Evolutionary conservation across 257 asterid species (phyloP), one percentile per base, ranked within the genome.

Genomic region (Jacaranda mimosifolia): DNA sequence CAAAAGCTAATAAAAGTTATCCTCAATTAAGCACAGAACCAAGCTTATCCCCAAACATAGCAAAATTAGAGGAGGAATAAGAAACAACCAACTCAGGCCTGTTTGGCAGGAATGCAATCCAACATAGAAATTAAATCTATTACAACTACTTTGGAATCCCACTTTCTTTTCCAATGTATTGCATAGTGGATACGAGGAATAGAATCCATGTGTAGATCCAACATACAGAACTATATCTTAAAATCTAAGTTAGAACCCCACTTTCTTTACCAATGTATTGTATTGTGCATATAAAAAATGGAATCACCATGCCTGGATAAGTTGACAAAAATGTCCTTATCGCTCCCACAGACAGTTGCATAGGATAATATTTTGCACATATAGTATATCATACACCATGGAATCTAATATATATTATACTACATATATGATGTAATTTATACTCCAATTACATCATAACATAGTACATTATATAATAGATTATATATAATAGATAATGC

Each of bases 21-120:
- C 42, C 70, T 55, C 70, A 6, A 43, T 4, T 46, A 57, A 66
- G 68, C 70, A 51, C 48, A 40, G 48, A 38, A 59, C 70, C 73
- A 64, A 32, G 15, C 63, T 40, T 49, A 38, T n/a, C 13, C 18
- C 46, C 52, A 15, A 62, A 21, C 6, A 17, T 15, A 39, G 60
- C 26, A 9, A 62, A 45, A 35, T 1, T n/a, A 53, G 14, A 53
- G 43, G 8, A 21, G 15, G 58, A 48, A 66, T 19, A 66, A 12
- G 21, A 46, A 68, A 45, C 59, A 68, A 68, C 6, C 45, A 60
- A 60, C 66, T 32, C 65, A 71, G 55, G 40, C 3, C 63, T 11
- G 48, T 18, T 35, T 70, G 32, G 36, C 6, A 49, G 75, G 36
- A 35, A 55, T 53, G 65, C 15, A 35, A 15, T 13, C 18, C 9